phyloP scores from a whole-genome alignment of 495 filamentous ascomycete genomes.

The Penicillium parvum region DNA sequence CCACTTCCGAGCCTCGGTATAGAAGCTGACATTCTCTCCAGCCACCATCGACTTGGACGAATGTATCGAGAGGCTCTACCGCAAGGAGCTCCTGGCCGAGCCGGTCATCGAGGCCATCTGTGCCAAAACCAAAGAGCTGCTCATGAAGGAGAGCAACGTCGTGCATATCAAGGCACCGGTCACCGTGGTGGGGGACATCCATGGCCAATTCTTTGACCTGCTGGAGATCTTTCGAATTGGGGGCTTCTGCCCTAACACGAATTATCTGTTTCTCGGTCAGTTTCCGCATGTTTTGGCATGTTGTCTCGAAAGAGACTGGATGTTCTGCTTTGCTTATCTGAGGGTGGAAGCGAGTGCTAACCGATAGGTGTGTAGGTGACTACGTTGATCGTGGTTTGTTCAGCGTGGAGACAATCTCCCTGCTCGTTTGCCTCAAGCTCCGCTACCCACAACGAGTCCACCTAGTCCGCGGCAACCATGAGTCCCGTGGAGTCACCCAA shows the following conservation, averaged over 20 bases:
- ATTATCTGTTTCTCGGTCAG: slow-evolving; percentile 93
- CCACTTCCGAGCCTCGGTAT: not conserved
- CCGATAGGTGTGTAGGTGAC: slow-evolving; percentile 56
- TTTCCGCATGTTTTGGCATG: not conserved
- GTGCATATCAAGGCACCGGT: slow-evolving; percentile 94
- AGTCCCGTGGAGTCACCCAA: slow-evolving; percentile 94
- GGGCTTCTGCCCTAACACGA: slow-evolving; percentile 92
- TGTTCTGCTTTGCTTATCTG: not conserved
- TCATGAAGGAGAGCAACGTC: slow-evolving; percentile 99
- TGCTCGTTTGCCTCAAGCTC: slow-evolving; percentile 91
- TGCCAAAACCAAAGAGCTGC: slow-evolving; percentile 93
- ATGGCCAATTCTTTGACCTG: slow-evolving; percentile 97
- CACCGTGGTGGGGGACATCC: slow-evolving; percentile 98
- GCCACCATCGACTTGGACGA: slow-evolving; percentile 97
- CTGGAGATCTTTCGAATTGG: slow-evolving; percentile 99
- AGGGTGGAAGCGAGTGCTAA: slow-evolving; percentile 3
- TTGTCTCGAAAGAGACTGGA: not conserved
- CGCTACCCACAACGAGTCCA: slow-evolving; percentile 89
- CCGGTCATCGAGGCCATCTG: slow-evolving; percentile 99
- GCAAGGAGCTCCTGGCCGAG: slow-evolving; percentile 93
- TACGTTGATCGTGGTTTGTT: slow-evolving; percentile 98
- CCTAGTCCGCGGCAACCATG: slow-evolving; percentile 94
- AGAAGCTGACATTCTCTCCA: slow-evolving; percentile 30
- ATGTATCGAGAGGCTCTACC: slow-evolving; percentile 92
- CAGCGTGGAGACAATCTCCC: slow-evolving; percentile 93